A percentile compares a stretch with the other conserved stretches of the same genome.
These are phyloP conservation scores for Cytospora piceicola DNA, from an alignment of 2,329 filamentous ascomycete genomes.

Conservation along the genomic window DNA sequence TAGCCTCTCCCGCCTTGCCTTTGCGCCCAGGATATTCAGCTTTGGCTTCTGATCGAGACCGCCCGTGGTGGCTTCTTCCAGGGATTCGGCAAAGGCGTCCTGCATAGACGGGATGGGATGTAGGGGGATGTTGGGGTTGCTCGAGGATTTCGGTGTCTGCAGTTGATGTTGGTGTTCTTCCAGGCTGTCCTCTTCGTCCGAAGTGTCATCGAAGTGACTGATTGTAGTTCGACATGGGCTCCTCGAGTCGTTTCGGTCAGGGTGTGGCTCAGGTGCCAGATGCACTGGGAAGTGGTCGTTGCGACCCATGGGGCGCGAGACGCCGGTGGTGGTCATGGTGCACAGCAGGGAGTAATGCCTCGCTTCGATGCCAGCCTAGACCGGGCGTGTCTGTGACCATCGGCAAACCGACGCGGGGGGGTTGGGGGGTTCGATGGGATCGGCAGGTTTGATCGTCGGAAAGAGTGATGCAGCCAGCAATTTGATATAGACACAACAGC, in stretches of 20 bases:
- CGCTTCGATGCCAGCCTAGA: slow-evolving; percentile 32
- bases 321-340: slow-evolving; percentile 29
- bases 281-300: slow-evolving; percentile 21
- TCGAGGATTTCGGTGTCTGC: slow-evolving; percentile 16
- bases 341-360: slow-evolving; percentile 29
- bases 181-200: slow-evolving; percentile 23
- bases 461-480: slow-evolving; percentile 14
- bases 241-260: slow-evolving; percentile 26
- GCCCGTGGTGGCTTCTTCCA: slow-evolving; percentile 68
- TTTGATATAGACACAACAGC: slow-evolving; percentile 14
- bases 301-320: slow-evolving; percentile 26
- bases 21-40: slow-evolving; percentile 59
- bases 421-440: slow-evolving; percentile 21
- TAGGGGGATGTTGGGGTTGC: slow-evolving; percentile 40
- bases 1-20: slow-evolving; percentile 66
- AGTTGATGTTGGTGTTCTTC: slow-evolving; percentile 6
- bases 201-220: slow-evolving; percentile 29
- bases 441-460: slow-evolving; percentile 24
- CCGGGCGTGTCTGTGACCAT: slow-evolving; percentile 30
- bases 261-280: slow-evolving; percentile 22
- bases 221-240: slow-evolving; percentile 29
- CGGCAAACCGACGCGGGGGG: slow-evolving; percentile 23
- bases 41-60: slow-evolving; percentile 54
- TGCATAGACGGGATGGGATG: slow-evolving; percentile 81
- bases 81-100: slow-evolving; percentile 79